A percentile compares a stretch with the other conserved stretches of the same genome.
Evolutionary conservation across 2,329 filamentous ascomycete genomes (phyloP).

Genomic region (Apiospora marii): DNA sequence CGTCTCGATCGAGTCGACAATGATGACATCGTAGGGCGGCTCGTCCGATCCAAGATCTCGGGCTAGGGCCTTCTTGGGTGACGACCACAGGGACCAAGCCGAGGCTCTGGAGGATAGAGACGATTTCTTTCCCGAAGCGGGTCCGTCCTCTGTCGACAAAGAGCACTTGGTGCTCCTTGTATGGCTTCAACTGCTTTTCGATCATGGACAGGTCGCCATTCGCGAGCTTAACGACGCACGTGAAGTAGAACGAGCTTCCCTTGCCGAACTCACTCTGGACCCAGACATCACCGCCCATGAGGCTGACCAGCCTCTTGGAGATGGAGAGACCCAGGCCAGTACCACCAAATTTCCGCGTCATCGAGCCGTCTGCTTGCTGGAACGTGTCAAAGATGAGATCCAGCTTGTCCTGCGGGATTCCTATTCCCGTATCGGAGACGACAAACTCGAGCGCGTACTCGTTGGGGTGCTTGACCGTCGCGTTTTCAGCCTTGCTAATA

Average conservation of each 20-base stretch:
- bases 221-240: constrained; percentile 86
- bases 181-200: constrained; percentile 85
- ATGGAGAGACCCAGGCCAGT: constrained; percentile 94
- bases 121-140: constrained; percentile 77
- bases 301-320: constrained; percentile 90
- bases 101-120: constrained; percentile 78
- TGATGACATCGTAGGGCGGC: constrained; percentile 89
- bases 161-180: constrained; percentile 88
- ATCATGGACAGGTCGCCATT: constrained; percentile 80
- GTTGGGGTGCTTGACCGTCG: constrained; percentile 70
- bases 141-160: constrained; percentile 94
- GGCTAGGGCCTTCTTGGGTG: constrained; percentile 73
- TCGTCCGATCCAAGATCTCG: constrained; percentile 62
- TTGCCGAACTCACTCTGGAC: constrained; percentile 91
- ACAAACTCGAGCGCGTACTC: constrained; percentile 96
- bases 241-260: constrained; percentile 96
- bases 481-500: constrained; percentile 74
- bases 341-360: constrained; percentile 93
- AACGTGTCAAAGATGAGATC: constrained; percentile 99
- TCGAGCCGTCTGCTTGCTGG: constrained; percentile 97
- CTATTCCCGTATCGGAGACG: constrained; percentile 95
- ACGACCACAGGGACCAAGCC: constrained; percentile 85
- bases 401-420: constrained; percentile 93
- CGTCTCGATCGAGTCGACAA: constrained; percentile 92
- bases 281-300: constrained; percentile 98